These are phyloP conservation scores for Juglanconis sp. DNA, from an alignment of 2,329 filamentous ascomycete genomes.

Conservation along the genomic window DNA sequence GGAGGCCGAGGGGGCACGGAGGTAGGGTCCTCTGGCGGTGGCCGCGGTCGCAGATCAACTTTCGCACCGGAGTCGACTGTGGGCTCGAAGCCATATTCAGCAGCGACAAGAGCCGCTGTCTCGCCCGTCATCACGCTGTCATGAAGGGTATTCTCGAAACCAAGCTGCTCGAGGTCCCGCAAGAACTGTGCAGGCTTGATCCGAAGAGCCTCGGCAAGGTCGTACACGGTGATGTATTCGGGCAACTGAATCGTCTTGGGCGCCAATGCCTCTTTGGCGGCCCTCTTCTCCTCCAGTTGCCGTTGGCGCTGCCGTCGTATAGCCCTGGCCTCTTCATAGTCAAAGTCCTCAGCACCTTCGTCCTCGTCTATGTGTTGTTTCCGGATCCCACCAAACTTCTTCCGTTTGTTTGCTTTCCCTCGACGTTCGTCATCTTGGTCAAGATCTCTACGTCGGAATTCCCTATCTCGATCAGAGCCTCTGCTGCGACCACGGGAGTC, in stretches of 20 bases:
- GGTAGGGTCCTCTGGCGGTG: slow-evolving; percentile 65
- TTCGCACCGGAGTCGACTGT: slow-evolving; percentile 64
- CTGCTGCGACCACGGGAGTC: slow-evolving; percentile 12
- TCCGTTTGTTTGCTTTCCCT: slow-evolving; percentile 1
- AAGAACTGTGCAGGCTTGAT: slow-evolving; percentile 71
- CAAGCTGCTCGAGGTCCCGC: slow-evolving; percentile 73
- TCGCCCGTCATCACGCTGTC: slow-evolving; percentile 89
- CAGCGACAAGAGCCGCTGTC: slow-evolving; percentile 82
- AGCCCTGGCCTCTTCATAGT: slow-evolving; percentile 36
- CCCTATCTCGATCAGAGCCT: slow-evolving; percentile 2
- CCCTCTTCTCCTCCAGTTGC: slow-evolving; percentile 41
- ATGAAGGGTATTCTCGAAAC: slow-evolving; percentile 79
- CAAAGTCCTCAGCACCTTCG: slow-evolving; percentile 35
- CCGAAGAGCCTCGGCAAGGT: slow-evolving; percentile 72
- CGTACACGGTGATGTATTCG: slow-evolving; percentile 85
- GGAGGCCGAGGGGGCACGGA: slow-evolving; percentile 74
- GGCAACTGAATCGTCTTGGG: slow-evolving; percentile 71
- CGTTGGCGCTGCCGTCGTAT: slow-evolving; percentile 37
- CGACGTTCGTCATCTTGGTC: not conserved
- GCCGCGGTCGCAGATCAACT: slow-evolving; percentile 69
- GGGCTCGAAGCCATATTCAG: slow-evolving; percentile 90
- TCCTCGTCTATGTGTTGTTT: slow-evolving; percentile 27
- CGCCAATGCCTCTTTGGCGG: slow-evolving; percentile 36
- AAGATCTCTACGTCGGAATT: not conserved
- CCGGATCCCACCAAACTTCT: slow-evolving; percentile 4